Evolutionary conservation across 148 eudicot genomes (phyloP), one percentile per base, ranked within the genome.

Genomic region (Cornus controversa): DNA sequence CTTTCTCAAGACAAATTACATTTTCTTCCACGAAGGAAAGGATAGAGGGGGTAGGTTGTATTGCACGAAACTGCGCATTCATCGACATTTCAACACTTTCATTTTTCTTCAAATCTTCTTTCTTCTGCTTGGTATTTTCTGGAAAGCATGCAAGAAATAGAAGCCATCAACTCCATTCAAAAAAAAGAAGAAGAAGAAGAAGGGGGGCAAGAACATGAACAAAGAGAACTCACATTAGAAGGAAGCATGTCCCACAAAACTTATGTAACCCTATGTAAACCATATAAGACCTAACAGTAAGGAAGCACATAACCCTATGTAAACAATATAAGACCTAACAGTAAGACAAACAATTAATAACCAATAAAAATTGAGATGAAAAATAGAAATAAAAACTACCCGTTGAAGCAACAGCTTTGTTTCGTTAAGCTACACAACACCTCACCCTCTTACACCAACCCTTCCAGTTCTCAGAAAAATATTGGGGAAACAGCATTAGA

Each of bases 1-100:
- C 67, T 40, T 57, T 40, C 22, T 8, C 45, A 10, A 73, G 36
- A 67, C 8, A 22, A 34, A 66, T 81, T 91, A 95, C 98, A 87
- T 95, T 95, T 53, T 91, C 93, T 71, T 93, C 89, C 66, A 95
- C 97, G 82, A 89, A 95, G 63, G 91, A 77, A 77, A 93, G 87
- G 70, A 95, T 89, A 67, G 96, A 95, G 34, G 91, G 86, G 71
- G 92, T 91, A 47, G 98, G 97, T 58, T 73, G 79, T 74, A 95
- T 95, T n/a, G 98, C 98, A 83, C 97, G 96, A 75, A 95, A 95
- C 73, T 93, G 91, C 24, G 98, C 98, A 88, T 92, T 95, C 85
- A 40, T 83, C 75, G 98, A 95, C 78, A 91, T 71, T 80, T 91
- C 91, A 73, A 67, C 88, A 28, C 76, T 77, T 73, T 77, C 80